These are phyloP conservation scores for baker's yeast (Saccharomyces cerevisiae) DNA, from an alignment of 805 yeast species.

Conservation along the genomic window DNA sequence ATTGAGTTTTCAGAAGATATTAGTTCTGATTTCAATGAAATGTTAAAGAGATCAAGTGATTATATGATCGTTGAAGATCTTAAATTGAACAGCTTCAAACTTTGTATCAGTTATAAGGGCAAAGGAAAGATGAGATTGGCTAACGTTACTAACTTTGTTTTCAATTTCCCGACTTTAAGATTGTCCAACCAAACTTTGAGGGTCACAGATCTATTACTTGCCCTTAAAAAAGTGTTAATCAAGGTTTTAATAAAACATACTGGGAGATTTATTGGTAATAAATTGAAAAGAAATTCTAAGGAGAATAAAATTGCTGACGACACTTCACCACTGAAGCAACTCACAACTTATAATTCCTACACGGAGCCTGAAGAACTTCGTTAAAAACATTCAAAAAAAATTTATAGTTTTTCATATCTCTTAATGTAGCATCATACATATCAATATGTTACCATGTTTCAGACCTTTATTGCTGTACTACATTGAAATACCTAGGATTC, in stretches of 20 bases:
- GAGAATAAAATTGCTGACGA: constrained; percentile 1
- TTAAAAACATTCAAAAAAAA: neutral
- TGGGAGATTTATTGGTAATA: constrained; percentile 74
- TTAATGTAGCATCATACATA: no score
- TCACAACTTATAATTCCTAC: constrained; percentile 10
- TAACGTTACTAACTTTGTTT: constrained; percentile 66
- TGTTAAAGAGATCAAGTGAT: constrained; percentile 69
- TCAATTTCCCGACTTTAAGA: constrained; percentile 54
- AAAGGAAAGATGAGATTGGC: constrained; percentile 59
- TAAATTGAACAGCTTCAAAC: constrained; percentile 39
- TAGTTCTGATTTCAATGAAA: constrained; percentile 41
- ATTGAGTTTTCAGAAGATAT: constrained; percentile 10
- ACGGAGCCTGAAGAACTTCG: constrained; percentile 9
- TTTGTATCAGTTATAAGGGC: constrained; percentile 71
- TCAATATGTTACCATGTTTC: no score
- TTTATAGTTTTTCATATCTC: neutral
- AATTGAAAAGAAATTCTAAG: constrained; percentile 35
- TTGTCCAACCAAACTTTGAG: constrained; percentile 65
- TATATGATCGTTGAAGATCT: constrained; percentile 61
- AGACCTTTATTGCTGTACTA: no score
- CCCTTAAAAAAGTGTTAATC: constrained; percentile 54
- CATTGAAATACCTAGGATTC: neutral
- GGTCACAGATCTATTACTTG: constrained; percentile 53
- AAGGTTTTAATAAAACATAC: constrained; percentile 54
- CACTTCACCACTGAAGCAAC: constrained; percentile 5